Evolutionary conservation across 176 grass and related monocot species (phyloP).

Genomic region (Carex cristatella): DNA sequence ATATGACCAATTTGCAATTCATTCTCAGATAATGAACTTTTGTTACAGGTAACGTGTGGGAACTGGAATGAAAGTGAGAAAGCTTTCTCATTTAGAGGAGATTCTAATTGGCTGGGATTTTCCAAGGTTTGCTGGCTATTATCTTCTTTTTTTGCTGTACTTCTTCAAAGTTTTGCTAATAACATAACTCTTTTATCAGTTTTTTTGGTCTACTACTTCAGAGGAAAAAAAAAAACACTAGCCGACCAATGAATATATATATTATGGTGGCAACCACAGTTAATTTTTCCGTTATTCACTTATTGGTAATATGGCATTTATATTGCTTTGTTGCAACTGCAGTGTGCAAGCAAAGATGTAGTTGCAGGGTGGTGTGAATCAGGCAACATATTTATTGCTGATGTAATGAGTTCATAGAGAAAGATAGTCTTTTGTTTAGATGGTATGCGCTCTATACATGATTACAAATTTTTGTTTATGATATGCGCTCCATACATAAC

Average conservation of each 20-base stretch:
- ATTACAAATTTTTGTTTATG: background rate
- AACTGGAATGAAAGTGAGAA: constrained; percentile 51
- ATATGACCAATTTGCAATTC: background rate
- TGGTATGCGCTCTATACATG: background rate
- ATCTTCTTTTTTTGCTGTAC: background rate
- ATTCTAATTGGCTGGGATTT: constrained; percentile 88
- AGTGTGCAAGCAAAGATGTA: constrained; percentile 59
- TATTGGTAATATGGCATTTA: background rate
- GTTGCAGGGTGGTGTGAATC: constrained; percentile 80
- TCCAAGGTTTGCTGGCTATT: constrained; percentile 47
- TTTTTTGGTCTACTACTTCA: background rate
- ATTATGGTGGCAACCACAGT: background rate
- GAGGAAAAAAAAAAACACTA: background rate
- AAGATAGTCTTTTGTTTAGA: background rate
- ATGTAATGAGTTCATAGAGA: constrained; percentile 29
- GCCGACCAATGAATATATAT: background rate
- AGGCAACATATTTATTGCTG: constrained; percentile 71
- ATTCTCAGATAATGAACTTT: background rate
- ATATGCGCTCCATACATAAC: too few species aligned
- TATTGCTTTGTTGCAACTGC: constrained; percentile 13
- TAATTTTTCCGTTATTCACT: background rate
- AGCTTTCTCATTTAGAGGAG: constrained; percentile 76
- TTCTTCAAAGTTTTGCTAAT: background rate
- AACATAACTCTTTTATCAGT: background rate
- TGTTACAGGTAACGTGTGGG: constrained; percentile 70